Conservation (phyloP, 495 filamentous ascomycete genomes). For the Penicillium paxilli region DNA sequence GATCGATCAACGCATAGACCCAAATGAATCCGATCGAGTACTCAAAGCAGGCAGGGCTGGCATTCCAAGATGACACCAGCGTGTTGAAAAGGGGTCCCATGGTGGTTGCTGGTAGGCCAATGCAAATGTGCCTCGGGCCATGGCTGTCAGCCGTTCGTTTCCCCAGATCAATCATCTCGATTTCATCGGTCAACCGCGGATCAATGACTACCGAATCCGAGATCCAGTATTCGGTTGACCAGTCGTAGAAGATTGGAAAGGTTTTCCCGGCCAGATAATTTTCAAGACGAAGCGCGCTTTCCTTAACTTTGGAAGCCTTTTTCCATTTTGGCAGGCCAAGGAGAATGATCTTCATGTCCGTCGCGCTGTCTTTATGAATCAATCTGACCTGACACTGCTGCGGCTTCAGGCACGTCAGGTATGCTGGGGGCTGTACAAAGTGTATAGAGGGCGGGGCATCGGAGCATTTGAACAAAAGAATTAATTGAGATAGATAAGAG, state of each 20-base stretch:
- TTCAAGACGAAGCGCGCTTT: background rate
- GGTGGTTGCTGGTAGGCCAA: conserved; percentile 1
- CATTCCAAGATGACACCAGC: conserved; percentile 5
- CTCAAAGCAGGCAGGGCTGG: conserved; percentile 5
- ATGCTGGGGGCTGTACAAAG: background rate
- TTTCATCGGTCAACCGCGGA: conserved; percentile 2
- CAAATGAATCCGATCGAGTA: conserved; percentile 7
- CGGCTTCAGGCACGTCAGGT: background rate
- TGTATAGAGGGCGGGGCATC: too few relatives aligned
- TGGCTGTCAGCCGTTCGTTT: background rate
- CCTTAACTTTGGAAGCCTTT: background rate
- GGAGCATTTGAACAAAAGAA: too few relatives aligned
- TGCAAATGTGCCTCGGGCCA: conserved; percentile 1
- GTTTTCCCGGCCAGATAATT: background rate
- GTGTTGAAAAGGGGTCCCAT: conserved; percentile 12
- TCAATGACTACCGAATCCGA: conserved; percentile 3
- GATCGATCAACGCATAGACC: conserved; percentile 3
- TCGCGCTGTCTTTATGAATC: background rate
- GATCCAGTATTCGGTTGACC: conserved; percentile 7
- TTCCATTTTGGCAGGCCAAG: background rate
- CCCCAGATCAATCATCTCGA: background rate
- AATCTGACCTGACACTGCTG: background rate
- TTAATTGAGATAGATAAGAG: too few relatives aligned
- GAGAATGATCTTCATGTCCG: conserved; percentile 6
- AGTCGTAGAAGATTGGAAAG: background rate